Evolutionary conservation across 108 stramenopile species (phyloP).

Genomic region (Cyclotella choctawhatcheeana): DNA sequence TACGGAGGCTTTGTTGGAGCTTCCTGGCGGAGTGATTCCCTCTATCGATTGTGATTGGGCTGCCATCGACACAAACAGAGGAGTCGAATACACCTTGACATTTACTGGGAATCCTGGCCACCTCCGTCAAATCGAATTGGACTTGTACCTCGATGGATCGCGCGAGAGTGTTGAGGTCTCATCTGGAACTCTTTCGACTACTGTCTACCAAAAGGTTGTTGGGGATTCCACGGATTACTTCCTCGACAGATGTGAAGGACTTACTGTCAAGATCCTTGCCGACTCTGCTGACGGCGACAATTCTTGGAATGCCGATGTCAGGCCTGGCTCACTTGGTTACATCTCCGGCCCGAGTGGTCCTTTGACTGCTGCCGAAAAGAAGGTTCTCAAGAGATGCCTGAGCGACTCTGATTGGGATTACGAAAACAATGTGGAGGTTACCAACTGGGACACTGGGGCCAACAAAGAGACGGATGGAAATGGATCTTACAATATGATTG

Average conservation of each 20-base stretch:
- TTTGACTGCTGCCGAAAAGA: constrained; percentile 38
- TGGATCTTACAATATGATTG: constrained; percentile 55
- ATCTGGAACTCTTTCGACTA: constrained; percentile 30
- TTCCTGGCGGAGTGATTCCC: constrained; percentile 67
- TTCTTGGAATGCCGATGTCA: constrained; percentile 32
- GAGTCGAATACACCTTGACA: constrained; percentile 49
- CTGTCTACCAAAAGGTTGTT: constrained; percentile 54
- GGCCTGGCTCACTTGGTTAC: constrained; percentile 52
- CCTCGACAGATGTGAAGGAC: constrained; percentile 54
- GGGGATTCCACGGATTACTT: constrained; percentile 72
- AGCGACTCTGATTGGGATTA: constrained; percentile 69
- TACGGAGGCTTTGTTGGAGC: constrained; percentile 53
- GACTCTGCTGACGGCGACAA: constrained; percentile 30
- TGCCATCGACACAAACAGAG: constrained; percentile 26
- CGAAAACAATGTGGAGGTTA: constrained; percentile 65
- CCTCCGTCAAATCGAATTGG: constrained; percentile 55
- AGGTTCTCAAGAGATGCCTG: constrained; percentile 66
- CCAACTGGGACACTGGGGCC: constrained; percentile 69
- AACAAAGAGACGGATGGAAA: constrained; percentile 41
- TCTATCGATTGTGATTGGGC: constrained; percentile 49
- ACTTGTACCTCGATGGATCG: constrained; percentile 56
- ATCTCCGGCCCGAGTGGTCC: constrained; percentile 42
- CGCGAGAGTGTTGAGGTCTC: constrained; percentile 45
- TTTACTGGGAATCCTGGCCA: constrained; percentile 58
- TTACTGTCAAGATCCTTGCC: constrained; percentile 57